Conservation (phyloP, 495 filamentous ascomycete species). For the Aspergillus cristatus region DNA sequence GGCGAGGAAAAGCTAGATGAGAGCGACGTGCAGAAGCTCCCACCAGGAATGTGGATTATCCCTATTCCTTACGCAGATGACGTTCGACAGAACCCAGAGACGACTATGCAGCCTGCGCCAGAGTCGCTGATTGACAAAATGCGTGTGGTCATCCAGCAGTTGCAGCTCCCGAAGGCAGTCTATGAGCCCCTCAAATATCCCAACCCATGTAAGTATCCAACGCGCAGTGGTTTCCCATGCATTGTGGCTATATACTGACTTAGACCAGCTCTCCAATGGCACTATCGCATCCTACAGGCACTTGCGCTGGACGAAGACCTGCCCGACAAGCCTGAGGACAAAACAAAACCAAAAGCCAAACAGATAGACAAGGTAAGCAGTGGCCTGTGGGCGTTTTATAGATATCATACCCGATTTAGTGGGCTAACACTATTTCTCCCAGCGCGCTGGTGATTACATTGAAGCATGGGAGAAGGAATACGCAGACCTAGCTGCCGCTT, state of each 20-base stretch:
- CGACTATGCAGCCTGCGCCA: conserved; percentile 47
- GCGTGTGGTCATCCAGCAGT: conserved; percentile 69
- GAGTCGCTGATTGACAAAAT: conserved; percentile 70
- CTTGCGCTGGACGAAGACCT: conserved; percentile 88
- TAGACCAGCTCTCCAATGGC: conserved; percentile 72
- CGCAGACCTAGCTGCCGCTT: conserved; percentile 37
- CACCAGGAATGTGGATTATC: conserved; percentile 82
- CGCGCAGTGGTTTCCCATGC: neutral
- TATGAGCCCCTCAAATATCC: conserved; percentile 86
- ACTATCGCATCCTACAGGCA: conserved; percentile 89
- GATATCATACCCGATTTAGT: too few relatives aligned
- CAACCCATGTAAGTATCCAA: conserved; percentile 60
- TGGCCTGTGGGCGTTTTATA: too few relatives aligned
- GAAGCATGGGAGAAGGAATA: conserved; percentile 66
- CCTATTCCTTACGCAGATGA: conserved; percentile 90
- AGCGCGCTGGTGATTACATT: conserved; percentile 67
- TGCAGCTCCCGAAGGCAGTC: conserved; percentile 77
- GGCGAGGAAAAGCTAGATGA: conserved; percentile 59
- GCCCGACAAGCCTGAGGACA: conserved; percentile 71
- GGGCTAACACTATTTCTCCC: conserved; percentile 3
- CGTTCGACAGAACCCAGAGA: conserved; percentile 61
- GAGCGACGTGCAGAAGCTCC: conserved; percentile 55
- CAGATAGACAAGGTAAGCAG: conserved; percentile 86
- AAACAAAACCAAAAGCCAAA: conserved; percentile 71
- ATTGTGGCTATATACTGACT: conserved; percentile 4